A percentile compares a stretch with the other conserved stretches of the same genome.
Conservation (phyloP, 441 rosid genomes). For the Syzygium syzygioides region DNA sequence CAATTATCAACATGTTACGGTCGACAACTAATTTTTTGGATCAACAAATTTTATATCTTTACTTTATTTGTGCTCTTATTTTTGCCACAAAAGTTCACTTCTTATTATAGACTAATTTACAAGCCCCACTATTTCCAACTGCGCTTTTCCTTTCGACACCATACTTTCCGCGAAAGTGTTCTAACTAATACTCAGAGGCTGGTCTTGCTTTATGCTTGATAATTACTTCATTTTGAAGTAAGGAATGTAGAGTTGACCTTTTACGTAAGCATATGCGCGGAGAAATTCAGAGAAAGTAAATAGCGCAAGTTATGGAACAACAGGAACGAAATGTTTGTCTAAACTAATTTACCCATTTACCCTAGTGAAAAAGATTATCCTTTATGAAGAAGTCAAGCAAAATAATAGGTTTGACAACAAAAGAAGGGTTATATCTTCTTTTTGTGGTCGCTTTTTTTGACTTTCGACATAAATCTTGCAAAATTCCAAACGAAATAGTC, state of each 20-base stretch:
- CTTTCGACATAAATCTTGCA: neutral
- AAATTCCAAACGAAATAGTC: neutral
- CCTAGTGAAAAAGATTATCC: neutral
- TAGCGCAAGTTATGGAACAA: neutral
- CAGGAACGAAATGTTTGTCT: neutral
- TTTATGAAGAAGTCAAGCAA: neutral
- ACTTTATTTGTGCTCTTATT: neutral
- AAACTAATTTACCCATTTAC: neutral
- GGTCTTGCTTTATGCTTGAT: neutral
- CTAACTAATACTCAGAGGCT: neutral
- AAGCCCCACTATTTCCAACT: neutral
- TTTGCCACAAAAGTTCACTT: neutral
- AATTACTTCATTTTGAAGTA: neutral
- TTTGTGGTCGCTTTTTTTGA: neutral
- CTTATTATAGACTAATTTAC: neutral
- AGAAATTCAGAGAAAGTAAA: neutral
- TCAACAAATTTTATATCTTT: neutral
- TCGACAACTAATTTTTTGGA: neutral
- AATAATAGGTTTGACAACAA: neutral
- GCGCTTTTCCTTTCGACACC: neutral
- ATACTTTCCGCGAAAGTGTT: neutral
- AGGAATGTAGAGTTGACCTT: neutral
- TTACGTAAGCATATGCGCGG: neutral
- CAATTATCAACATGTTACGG: neutral
- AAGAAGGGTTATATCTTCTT: neutral